Evolutionary conservation across 768 basidiomycete genomes (phyloP).

Genomic region (Boletus patriciae): DNA sequence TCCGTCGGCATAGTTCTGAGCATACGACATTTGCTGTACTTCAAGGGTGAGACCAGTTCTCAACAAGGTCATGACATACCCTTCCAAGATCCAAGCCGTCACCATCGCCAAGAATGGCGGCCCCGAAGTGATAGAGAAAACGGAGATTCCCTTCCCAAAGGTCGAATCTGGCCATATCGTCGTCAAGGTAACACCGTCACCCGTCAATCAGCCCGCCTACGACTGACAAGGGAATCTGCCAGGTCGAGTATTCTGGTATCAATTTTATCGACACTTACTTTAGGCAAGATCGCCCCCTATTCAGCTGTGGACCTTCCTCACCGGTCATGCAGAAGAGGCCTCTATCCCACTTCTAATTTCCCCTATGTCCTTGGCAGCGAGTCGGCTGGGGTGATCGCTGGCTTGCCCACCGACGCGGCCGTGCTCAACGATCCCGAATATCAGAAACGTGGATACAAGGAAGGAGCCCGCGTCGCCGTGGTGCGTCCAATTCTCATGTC

Average conservation of each 20-base stretch:
- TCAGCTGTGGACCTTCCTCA: not conserved
- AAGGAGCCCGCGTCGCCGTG: slow-evolving; percentile 73
- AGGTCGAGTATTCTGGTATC: slow-evolving; percentile 76
- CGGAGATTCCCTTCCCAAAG: slow-evolving; percentile 63
- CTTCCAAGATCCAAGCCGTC: slow-evolving; percentile 66
- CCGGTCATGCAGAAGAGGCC: slow-evolving; percentile 47
- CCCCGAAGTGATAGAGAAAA: slow-evolving; percentile 72
- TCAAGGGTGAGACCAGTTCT: no score
- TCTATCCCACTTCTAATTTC: slow-evolving; percentile 58
- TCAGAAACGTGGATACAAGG: slow-evolving; percentile 60
- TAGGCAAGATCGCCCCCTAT: slow-evolving; percentile 44
- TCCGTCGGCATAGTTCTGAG: no score
- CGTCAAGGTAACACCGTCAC: slow-evolving; percentile 33
- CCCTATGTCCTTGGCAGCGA: slow-evolving; percentile 79
- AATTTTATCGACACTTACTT: slow-evolving; percentile 90
- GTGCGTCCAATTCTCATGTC: slow-evolving; percentile 42
- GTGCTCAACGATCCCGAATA: slow-evolving; percentile 62
- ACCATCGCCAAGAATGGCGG: slow-evolving; percentile 73
- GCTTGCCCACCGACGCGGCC: slow-evolving; percentile 64
- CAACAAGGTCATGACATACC: slow-evolving; percentile 49
- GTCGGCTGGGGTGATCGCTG: slow-evolving; percentile 70
- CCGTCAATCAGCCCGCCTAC: not conserved
- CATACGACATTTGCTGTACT: no score
- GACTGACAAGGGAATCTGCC: slow-evolving; percentile 2
- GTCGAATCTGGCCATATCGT: slow-evolving; percentile 59